A percentile compares a stretch with the other conserved stretches of the same genome.
Conservation (phyloP, 1,284 basidiomycete species). For the Inonotus obliquus region DNA sequence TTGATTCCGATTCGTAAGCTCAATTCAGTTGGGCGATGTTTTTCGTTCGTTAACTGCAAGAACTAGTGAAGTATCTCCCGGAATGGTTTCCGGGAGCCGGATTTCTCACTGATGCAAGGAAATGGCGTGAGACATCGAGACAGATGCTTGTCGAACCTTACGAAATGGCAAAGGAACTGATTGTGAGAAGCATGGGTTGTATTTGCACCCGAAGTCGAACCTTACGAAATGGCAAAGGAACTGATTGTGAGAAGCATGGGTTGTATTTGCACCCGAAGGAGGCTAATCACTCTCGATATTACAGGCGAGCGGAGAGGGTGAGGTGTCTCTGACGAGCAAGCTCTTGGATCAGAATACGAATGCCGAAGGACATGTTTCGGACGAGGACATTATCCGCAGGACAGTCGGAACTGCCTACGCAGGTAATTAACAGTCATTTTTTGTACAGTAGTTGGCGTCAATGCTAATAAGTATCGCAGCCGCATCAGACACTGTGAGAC, state of each 20-base stretch:
- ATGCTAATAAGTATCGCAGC: conserved; percentile 11
- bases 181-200: conserved; percentile 4
- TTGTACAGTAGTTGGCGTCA: background rate
- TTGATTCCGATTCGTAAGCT: background rate
- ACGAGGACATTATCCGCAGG: conserved; percentile 10
- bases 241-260: conserved; percentile 1
- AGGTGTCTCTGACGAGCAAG: conserved; percentile 15
- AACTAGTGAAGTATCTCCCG: too few relatives aligned
- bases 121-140: background rate
- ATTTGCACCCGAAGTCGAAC: background rate
- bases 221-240: conserved; percentile 6
- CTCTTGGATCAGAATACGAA: background rate
- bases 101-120: background rate
- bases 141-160: conserved; percentile 7
- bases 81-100: conserved; percentile 14
- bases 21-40: too few relatives aligned
- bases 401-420: background rate
- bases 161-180: conserved; percentile 1
- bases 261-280: too few relatives aligned
- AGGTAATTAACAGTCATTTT: conserved; percentile 1
- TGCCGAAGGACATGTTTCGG: background rate
- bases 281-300: background rate
- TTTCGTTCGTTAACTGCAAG: too few relatives aligned
- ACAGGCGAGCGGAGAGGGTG: conserved; percentile 6
- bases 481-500: too few relatives aligned